Conservation (phyloP, 2,329 filamentous ascomycete genomes). For the Fusarium dlaminii region DNA sequence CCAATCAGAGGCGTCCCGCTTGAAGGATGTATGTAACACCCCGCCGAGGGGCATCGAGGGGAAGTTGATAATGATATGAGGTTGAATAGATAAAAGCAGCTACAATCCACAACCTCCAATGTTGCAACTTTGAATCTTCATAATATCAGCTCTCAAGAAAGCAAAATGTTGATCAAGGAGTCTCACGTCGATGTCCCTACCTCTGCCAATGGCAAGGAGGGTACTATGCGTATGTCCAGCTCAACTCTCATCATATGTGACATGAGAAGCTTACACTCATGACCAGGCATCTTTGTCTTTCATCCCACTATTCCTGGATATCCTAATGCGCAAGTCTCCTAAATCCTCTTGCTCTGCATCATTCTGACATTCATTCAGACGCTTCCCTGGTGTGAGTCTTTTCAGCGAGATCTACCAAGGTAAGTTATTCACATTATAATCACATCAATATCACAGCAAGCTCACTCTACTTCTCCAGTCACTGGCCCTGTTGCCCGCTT, state of each 20-base stretch:
- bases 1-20: slow-evolving; percentile 26
- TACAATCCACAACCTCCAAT: not conserved
- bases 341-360: too few species aligned
- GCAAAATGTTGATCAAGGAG: slow-evolving; percentile 64
- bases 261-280: slow-evolving; percentile 24
- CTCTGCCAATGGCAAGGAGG: slow-evolving; percentile 62
- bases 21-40: slow-evolving; percentile 19
- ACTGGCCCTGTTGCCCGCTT: slow-evolving; percentile 91
- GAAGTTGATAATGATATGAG: slow-evolving; percentile 28
- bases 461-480: slow-evolving; percentile 60
- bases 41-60: slow-evolving; percentile 36
- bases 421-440: slow-evolving; percentile 46
- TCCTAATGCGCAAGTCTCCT: slow-evolving; percentile 74
- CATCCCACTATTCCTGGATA: slow-evolving; percentile 87
- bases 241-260: slow-evolving; percentile 19
- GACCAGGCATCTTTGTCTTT: slow-evolving; percentile 84
- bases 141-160: not conserved
- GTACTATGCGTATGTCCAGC: slow-evolving; percentile 59
- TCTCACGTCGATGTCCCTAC: slow-evolving; percentile 61
- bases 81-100: slow-evolving; percentile 4
- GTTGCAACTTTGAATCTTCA: not conserved
- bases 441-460: not conserved
- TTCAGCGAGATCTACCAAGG: slow-evolving; percentile 98
- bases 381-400: slow-evolving; percentile 85
- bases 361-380: slow-evolving; percentile 49